These are phyloP conservation scores for Agaricales sp. DNA, from an alignment of 1,284 basidiomycete species.

Conservation along the genomic window DNA sequence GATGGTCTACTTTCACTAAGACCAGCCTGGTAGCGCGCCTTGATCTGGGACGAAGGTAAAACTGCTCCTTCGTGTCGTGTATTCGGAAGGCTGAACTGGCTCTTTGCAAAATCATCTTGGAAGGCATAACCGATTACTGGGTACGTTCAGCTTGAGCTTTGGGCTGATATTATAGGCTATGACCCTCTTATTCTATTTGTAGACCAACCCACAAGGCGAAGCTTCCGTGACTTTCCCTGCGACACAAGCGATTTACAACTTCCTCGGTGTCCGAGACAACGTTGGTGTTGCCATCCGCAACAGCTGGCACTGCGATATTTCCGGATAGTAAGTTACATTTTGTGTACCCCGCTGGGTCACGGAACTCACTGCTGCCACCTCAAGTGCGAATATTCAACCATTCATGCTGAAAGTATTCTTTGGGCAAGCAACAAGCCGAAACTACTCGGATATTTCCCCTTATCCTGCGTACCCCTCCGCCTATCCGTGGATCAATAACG, in stretches of 20 bases:
- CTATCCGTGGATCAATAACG: not conserved
- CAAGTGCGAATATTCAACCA: not conserved
- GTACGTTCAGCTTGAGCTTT: slow-evolving; percentile 3
- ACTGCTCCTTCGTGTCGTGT: not conserved
- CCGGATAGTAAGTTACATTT: slow-evolving; percentile 14
- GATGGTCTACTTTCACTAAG: not conserved
- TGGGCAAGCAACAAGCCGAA: not conserved
- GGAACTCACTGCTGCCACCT: not conserved
- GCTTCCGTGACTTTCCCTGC: slow-evolving; percentile 16
- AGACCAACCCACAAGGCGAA: slow-evolving; percentile 15
- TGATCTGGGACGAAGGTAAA: slow-evolving; percentile 13
- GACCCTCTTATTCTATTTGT: not conserved
- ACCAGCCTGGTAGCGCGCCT: slow-evolving; percentile 7
- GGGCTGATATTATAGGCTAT: no score
- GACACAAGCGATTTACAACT: slow-evolving; percentile 14
- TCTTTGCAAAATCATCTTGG: not conserved
- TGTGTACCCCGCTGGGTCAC: not conserved
- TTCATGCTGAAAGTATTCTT: not conserved
- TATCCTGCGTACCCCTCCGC: not conserved
- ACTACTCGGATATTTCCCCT: not conserved
- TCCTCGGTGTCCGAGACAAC: slow-evolving; percentile 14
- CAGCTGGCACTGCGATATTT: slow-evolving; percentile 15
- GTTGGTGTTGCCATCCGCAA: slow-evolving; percentile 15
- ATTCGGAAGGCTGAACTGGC: no score
- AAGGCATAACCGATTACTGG: slow-evolving; percentile 12